Evolutionary conservation across 169 alveolate species (phyloP), one percentile per base, ranked within the genome.

Genomic region (Plasmodium inui): DNA sequence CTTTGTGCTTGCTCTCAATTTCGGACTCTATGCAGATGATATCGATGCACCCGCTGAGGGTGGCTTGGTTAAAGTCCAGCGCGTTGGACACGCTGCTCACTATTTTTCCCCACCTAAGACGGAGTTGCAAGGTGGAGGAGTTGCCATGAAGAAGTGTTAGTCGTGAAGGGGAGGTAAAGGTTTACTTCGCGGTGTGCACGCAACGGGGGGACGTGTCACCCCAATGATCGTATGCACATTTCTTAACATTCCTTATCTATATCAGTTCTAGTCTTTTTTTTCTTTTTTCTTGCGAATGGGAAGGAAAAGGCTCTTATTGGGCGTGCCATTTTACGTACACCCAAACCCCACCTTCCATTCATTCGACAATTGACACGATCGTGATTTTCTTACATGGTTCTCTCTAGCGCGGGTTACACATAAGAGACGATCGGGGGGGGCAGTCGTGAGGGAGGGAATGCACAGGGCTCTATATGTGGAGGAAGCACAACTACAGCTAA

Each of bases 1-100:
- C 76, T 71, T 73, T 76, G 57, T 73, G 22, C 12, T 53, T 57
- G 19, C n/a, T 37, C 28, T 53, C 92, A 22, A 83, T 83, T 41
- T 92, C 95, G 4, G 92, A 92, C 67, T 97, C 98, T 17, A 98
- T 98, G 81, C 98, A 98, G 50, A 98, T 98, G 71, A 98, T 98
- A 89, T 98, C 99, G n/a, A 97, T 97, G 84, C 98, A 98, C 0
- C 99, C 99, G 53, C 98, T 97, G 28, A 98, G 96, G 71, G 99
- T 98, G 17, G 99, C 99, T 82, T 97, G 98, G 92, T 98, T 98
- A 78, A 98, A 95, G 81, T 98, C 99, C 92, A 98, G 97, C 67
- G 98, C 99, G 44, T 94, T 96, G 34, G 98, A 96, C 71, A 98
- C 98, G 90, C 98, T 96, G 95, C 97, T 97, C 79, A 97, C 98